phyloP scores from a whole-genome alignment of 73 alveolate species.

The Stentor roeselii region DNA sequence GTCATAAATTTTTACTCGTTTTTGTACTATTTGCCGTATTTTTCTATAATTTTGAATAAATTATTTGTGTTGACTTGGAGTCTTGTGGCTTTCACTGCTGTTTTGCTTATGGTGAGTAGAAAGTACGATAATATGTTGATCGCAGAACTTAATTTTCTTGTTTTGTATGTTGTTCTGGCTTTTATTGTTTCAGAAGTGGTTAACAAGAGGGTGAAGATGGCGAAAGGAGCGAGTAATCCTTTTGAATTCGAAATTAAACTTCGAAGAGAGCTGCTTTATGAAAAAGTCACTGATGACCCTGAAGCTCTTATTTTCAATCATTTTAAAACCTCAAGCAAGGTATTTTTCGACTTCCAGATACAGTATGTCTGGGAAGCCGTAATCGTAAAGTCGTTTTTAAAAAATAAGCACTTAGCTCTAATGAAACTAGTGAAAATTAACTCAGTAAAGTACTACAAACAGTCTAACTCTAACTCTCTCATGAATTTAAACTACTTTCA shows the following conservation, averaged over 20 bases:
- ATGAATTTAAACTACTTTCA: no score
- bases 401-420: background rate
- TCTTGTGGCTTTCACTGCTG: background rate
- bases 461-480: no score
- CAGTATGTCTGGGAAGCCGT: background rate
- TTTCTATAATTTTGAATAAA: background rate
- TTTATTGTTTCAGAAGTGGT: background rate
- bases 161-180: background rate
- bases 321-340: background rate
- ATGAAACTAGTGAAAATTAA: background rate
- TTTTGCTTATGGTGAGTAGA: no score
- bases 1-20: no score
- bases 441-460: background rate
- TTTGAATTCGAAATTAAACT: no score
- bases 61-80: background rate
- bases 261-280: no score
- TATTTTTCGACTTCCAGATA: no score
- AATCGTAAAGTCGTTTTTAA: background rate
- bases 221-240: no score
- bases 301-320: background rate
- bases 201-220: background rate
- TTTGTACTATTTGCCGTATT: background rate
- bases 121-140: no score
- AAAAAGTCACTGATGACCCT: no score
- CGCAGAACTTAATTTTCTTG: background rate